phyloP scores from a whole-genome alignment of 345 rosid species.

The Dipteronia sinensis region DNA sequence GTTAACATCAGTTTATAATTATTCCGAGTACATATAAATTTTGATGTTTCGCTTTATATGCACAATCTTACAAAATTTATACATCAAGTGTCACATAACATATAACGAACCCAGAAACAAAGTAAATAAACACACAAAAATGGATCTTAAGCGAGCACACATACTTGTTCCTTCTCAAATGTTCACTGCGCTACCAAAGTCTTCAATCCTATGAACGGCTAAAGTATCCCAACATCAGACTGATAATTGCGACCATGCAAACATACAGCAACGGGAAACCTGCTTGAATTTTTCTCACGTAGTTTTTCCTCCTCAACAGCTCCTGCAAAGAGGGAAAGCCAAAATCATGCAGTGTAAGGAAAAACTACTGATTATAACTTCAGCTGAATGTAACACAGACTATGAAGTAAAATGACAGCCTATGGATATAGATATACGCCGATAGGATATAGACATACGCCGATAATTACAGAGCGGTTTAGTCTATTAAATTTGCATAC shows the following conservation, averaged over 20 bases:
- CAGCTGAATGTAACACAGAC: background rate
- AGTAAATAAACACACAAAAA: constrained; percentile 1
- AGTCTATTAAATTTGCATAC: too few relatives aligned
- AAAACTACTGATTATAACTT: background rate
- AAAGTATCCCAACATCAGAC: constrained; percentile 41
- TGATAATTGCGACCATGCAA: constrained; percentile 38
- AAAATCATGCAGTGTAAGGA: background rate
- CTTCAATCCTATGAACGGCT: constrained; percentile 26
- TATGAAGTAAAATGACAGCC: background rate
- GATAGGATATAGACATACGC: too few relatives aligned
- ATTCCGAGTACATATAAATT: background rate
- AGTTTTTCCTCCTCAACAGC: constrained; percentile 30
- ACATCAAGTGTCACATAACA: background rate
- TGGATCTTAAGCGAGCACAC: background rate
- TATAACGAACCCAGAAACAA: background rate
- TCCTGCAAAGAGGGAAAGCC: constrained; percentile 35
- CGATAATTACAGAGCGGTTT: too few relatives aligned
- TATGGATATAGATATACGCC: background rate
- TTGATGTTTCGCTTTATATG: background rate
- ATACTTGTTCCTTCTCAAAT: background rate
- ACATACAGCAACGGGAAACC: constrained; percentile 55
- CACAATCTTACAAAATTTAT: background rate
- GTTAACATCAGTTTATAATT: constrained; percentile 3
- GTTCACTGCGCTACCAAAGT: background rate
- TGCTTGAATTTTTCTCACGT: constrained; percentile 27